These are phyloP conservation scores for Cladosporium austrohemisphaericum DNA, from an alignment of 2,329 filamentous ascomycete genomes.

Conservation along the genomic window DNA sequence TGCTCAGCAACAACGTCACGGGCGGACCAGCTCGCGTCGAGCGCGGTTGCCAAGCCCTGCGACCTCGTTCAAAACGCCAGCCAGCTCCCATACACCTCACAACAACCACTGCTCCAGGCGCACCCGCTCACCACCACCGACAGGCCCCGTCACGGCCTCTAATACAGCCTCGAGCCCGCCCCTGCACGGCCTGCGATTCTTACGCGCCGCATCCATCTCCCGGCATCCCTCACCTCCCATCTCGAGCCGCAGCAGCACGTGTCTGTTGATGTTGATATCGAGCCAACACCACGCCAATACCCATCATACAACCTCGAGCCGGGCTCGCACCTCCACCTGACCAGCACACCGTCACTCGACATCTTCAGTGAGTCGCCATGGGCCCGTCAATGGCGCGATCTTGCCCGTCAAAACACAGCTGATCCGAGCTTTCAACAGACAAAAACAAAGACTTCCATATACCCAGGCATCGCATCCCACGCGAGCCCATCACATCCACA, in stretches of 20 bases:
- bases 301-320: constrained; percentile 21
- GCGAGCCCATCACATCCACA: constrained; percentile 25
- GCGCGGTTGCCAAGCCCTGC: constrained; percentile 5
- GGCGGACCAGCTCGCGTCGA: constrained; percentile 7
- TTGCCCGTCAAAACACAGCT: constrained; percentile 23
- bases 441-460: constrained; percentile 18
- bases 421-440: constrained; percentile 26
- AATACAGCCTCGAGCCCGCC: constrained; percentile 17
- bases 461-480: constrained; percentile 20
- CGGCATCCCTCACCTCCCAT: constrained; percentile 23
- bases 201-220: constrained; percentile 17
- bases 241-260: constrained; percentile 21
- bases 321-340: constrained; percentile 21
- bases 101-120: constrained; percentile 11
- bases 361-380: constrained; percentile 16
- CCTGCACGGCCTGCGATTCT: constrained; percentile 20
- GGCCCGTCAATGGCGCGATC: constrained; percentile 10
- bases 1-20: constrained; percentile 4
- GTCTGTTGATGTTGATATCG: constrained; percentile 31
- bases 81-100: constrained; percentile 10
- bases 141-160: constrained; percentile 15
- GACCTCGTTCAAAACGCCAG: constrained; percentile 2
- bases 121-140: constrained; percentile 16
- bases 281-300: constrained; percentile 23
- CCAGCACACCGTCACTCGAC: constrained; percentile 17